Conservation (phyloP, 495 filamentous ascomycete species). For the Penicillium macrosclerotiorum region DNA sequence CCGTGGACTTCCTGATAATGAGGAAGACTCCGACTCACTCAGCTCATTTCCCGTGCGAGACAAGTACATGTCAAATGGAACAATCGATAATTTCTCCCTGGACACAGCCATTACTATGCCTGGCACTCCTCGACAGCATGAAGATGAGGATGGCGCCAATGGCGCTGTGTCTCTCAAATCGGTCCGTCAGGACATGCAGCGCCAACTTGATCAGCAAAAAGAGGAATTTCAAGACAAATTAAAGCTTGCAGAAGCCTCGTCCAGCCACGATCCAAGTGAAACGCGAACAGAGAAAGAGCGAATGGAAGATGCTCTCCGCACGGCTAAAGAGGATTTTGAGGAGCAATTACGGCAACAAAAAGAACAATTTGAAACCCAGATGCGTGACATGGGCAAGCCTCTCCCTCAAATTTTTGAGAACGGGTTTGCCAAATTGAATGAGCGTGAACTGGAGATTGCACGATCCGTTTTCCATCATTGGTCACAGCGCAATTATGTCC, state of each 20-base stretch:
- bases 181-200: slow-evolving; percentile 84
- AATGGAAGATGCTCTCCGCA: slow-evolving; percentile 80
- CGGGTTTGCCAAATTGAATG: slow-evolving; percentile 58
- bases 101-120: slow-evolving; percentile 94
- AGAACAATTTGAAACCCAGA: slow-evolving; percentile 69
- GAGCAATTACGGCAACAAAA: slow-evolving; percentile 71
- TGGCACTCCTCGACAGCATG: slow-evolving; percentile 75
- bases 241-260: slow-evolving; percentile 67
- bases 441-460: slow-evolving; percentile 69
- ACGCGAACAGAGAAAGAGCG: slow-evolving; percentile 77
- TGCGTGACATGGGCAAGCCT: slow-evolving; percentile 59
- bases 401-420: slow-evolving; percentile 48
- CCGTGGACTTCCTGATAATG: slow-evolving; percentile 66
- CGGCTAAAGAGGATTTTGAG: slow-evolving; percentile 84
- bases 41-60: slow-evolving; percentile 86
- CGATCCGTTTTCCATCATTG: slow-evolving; percentile 66
- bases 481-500: slow-evolving; percentile 82
- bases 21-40: slow-evolving; percentile 87
- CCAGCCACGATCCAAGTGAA: slow-evolving; percentile 78
- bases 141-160: slow-evolving; percentile 59
- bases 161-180: slow-evolving; percentile 65
- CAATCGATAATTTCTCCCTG: slow-evolving; percentile 92
- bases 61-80: slow-evolving; percentile 95
- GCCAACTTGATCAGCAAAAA: slow-evolving; percentile 82
- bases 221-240: slow-evolving; percentile 76